Conservation (phyloP, 345 rosid genomes). For the Chamaenerion angustifolium region DNA sequence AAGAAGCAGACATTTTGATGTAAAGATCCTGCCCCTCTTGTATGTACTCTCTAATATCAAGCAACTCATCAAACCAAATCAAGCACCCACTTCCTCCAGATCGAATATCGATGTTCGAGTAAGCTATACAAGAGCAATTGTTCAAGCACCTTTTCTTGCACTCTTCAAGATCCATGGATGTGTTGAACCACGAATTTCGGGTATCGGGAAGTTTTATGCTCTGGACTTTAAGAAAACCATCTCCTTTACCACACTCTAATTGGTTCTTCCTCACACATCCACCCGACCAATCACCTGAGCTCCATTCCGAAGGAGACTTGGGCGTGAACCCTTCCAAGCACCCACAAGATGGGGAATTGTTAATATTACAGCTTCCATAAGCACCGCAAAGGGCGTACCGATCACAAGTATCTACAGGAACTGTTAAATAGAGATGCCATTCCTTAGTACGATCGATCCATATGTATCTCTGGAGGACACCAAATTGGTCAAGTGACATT, state of each 20-base stretch:
- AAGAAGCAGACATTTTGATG: constrained; percentile 12
- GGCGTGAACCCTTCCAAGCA: constrained; percentile 36
- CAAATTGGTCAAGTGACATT: constrained; percentile 11
- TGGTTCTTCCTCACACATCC: constrained; percentile 32
- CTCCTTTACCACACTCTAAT: constrained; percentile 17
- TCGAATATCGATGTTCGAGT: constrained; percentile 9
- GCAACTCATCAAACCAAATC: constrained; percentile 22
- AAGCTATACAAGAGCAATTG: constrained; percentile 22
- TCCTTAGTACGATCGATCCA: constrained; percentile 10
- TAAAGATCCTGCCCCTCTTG: constrained; percentile 14
- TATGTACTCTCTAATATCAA: constrained; percentile 7
- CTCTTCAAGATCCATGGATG: constrained; percentile 9
- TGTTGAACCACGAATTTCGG: constrained; percentile 9
- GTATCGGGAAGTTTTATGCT: constrained; percentile 36
- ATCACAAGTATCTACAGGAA: constrained; percentile 34
- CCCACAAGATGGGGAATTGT: constrained; percentile 26
- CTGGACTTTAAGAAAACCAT: constrained; percentile 18
- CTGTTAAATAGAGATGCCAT: constrained; percentile 23
- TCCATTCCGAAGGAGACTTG: constrained; percentile 24
- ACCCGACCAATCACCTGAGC: constrained; percentile 24
- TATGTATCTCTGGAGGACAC: constrained; percentile 16
- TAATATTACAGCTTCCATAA: constrained; percentile 20
- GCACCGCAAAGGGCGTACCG: constrained; percentile 26
- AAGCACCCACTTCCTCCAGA: constrained; percentile 22
- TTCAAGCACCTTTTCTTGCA: constrained; percentile 13